Conservation (phyloP, 139 green algal species). For the Chlamydomonas sp. region DNA sequence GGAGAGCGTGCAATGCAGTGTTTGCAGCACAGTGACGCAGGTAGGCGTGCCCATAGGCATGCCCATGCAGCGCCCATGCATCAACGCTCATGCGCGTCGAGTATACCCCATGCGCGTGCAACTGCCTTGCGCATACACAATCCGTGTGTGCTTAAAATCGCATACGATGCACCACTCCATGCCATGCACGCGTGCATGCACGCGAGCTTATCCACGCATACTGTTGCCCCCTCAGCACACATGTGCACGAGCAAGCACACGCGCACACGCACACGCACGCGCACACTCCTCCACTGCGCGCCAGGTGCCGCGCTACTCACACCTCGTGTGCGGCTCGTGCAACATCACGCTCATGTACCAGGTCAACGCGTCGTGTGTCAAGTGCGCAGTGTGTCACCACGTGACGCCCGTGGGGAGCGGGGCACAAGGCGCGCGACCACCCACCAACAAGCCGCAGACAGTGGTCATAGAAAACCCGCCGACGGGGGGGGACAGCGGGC, state of each 20-base stretch:
- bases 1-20: slow-evolving; percentile 81
- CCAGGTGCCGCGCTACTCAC: slow-evolving; percentile 47
- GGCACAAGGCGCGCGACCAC: neutral
- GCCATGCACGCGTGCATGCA: no score
- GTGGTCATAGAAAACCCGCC: slow-evolving; percentile 79
- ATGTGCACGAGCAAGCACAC: no score
- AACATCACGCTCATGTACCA: slow-evolving; percentile 85
- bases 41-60: slow-evolving; percentile 16
- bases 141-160: no score
- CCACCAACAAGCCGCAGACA: slow-evolving; percentile 37
- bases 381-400: slow-evolving; percentile 85
- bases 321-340: slow-evolving; percentile 84
- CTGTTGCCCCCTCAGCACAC: no score
- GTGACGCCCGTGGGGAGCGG: slow-evolving; percentile 56
- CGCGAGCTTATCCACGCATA: no score
- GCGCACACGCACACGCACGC: no score
- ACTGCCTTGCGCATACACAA: no score
- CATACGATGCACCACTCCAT: no score
- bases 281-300: no score
- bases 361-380: slow-evolving; percentile 78
- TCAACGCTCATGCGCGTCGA: no score
- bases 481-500: slow-evolving; percentile 61
- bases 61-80: neutral
- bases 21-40: slow-evolving; percentile 81
- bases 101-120: no score